A percentile compares a stretch with the other conserved stretches of the same genome.
These are phyloP conservation scores for Aspergillus spinulosporus DNA, from an alignment of 2,329 filamentous ascomycete species.

Conservation along the genomic window DNA sequence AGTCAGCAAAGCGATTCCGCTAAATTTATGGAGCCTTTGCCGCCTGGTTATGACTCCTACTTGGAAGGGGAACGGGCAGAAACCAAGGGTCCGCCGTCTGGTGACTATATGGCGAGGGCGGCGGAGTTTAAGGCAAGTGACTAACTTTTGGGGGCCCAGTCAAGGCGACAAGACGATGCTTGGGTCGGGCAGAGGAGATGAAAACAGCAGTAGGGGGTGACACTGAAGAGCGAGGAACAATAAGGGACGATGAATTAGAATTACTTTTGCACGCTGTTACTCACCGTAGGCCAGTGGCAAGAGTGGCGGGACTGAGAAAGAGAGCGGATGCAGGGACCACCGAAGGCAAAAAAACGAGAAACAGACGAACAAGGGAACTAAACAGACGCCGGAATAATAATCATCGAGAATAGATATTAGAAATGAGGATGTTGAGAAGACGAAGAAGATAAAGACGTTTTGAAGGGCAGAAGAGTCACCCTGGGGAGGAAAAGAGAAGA, in stretches of 20 bases:
- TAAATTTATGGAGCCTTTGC: conserved; percentile 16
- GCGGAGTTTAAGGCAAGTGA: conserved; percentile 18
- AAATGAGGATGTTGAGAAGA: background rate
- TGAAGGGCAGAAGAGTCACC: conserved; percentile 12
- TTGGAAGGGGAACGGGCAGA: conserved; percentile 14
- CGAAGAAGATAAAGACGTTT: background rate
- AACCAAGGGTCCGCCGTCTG: conserved; percentile 21
- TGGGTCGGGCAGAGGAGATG: conserved; percentile 17
- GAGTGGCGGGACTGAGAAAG: conserved; percentile 22
- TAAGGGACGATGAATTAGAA: conserved; percentile 9
- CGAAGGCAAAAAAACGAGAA: conserved; percentile 11
- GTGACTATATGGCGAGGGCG: conserved; percentile 21
- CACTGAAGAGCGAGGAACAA: conserved; percentile 4
- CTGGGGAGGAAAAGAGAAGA: conserved; percentile 10
- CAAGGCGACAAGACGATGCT: conserved; percentile 7
- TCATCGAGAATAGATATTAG: background rate
- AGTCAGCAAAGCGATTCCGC: conserved; percentile 20
- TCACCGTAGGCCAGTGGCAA: conserved; percentile 22
- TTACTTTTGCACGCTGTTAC: conserved; percentile 13
- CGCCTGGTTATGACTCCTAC: conserved; percentile 21
- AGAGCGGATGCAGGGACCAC: conserved; percentile 26
- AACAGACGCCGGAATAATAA: conserved; percentile 6
- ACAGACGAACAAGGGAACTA: conserved; percentile 3
- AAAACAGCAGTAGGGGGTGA: conserved; percentile 7
- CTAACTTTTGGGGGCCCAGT: conserved; percentile 20